Evolutionary conservation across 1,139 yeast genomes (phyloP), one percentile per base, ranked within the genome.

Genomic region (Pneumocystis wakefieldiae): DNA sequence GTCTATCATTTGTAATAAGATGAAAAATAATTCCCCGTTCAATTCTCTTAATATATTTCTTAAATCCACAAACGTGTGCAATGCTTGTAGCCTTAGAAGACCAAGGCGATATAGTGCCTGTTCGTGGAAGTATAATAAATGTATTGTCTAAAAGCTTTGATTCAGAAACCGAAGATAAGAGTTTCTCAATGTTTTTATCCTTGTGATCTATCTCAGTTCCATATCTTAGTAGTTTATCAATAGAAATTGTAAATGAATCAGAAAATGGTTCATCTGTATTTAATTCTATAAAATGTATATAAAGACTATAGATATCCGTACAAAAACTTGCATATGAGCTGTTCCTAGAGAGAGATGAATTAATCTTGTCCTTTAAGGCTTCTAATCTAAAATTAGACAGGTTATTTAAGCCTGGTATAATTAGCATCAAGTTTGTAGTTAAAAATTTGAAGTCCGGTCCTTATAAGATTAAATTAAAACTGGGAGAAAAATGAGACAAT

Each of bases 91-190:
- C 99, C 76, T 94, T 94, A 19, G 98, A 91, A 19, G 97, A 89
- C 99, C 99, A 94, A 41, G 98, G 98, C 35, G 97, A 91, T 68
- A 92, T 90, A 32, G 98, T 92, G 66, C 98, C 98, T 10, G 92
- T 80, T 74, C 98, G 83, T 60, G 99, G 98, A 65, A 91, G 80
- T 64, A 94, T 80, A 73, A 95, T 81, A 63, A 92, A 76, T 69
- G 90, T 76, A 67, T 82, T 48, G 12, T 48, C n/a, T 24, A 29
- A 29, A 24, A 48, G 24, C 12, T 48, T 24, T 8, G 32, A 48
- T 24, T 48, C n/a, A 8, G 32, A 48, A 48, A 48, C 7, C 12
- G n/a, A 48, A 48, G 4, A 48, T 24, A 48, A 1, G 28, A 48
- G 55, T 48, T 19, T 10, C n/a, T 48, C 24, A 24, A 48, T 48